phyloP scores from a whole-genome alignment of 306 rosid species.

The Malus sylvestris region DNA sequence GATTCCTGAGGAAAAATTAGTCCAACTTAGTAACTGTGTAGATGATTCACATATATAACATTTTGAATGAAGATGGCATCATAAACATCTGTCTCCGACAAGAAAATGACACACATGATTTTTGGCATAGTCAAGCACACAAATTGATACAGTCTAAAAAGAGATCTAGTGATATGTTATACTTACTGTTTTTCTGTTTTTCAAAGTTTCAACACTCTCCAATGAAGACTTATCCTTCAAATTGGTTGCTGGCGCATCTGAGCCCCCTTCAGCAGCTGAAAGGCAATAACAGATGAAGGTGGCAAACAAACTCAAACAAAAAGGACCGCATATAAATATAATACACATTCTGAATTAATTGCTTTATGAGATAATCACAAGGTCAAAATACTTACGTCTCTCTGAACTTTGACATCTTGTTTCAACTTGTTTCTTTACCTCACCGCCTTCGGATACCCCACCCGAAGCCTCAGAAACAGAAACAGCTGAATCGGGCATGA shows the following conservation, averaged over 20 bases:
- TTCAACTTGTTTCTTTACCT: conserved; percentile 40
- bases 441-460: conserved; percentile 28
- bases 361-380: conserved; percentile 6
- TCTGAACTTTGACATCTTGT: conserved; percentile 47
- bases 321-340: neutral
- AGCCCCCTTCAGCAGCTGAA: conserved; percentile 40
- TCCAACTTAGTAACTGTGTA: neutral
- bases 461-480: conserved; percentile 32
- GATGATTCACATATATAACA: neutral
- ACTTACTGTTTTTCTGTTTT: conserved; percentile 64
- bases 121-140: neutral
- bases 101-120: neutral
- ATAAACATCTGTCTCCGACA: neutral
- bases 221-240: conserved; percentile 32
- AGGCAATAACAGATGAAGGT: conserved; percentile 14
- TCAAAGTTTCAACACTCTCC: conserved; percentile 41
- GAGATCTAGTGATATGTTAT: conserved; percentile 11
- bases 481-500: conserved; percentile 16
- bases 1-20: conserved; percentile 47
- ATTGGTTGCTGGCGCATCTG: conserved; percentile 32
- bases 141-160: neutral
- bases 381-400: conserved; percentile 40
- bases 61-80: neutral
- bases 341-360: neutral
- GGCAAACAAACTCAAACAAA: conserved; percentile 22